A percentile compares a stretch with the other conserved stretches of the same genome.
phyloP scores from a whole-genome alignment of 2,329 filamentous ascomycete genomes.

The Ophiostoma angusticollis region DNA sequence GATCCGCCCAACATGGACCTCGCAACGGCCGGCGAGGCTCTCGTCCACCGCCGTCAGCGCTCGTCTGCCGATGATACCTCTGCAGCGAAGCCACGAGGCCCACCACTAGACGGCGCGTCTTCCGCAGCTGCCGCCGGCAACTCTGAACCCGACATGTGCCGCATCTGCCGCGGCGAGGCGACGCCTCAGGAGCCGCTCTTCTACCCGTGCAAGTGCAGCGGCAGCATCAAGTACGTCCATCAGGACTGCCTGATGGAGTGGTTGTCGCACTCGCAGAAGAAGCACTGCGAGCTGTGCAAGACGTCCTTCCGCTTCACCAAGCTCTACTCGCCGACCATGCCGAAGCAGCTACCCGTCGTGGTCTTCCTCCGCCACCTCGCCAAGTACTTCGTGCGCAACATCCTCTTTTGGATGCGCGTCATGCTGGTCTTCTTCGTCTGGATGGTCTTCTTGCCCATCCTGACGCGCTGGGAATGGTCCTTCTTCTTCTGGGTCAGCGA shows the following conservation, averaged over 20 bases:
- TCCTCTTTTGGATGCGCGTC: constrained; percentile 67
- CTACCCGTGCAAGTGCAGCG: constrained; percentile 97
- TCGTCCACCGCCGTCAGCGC: neutral
- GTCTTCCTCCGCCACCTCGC: constrained; percentile 71
- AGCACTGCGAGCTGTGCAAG: constrained; percentile 98
- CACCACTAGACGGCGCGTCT: neutral
- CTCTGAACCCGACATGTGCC: constrained; percentile 66
- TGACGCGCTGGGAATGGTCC: constrained; percentile 85
- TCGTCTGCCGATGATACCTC: neutral
- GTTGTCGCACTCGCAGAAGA: constrained; percentile 97
- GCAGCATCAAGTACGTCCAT: constrained; percentile 96
- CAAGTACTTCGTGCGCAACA: constrained; percentile 56
- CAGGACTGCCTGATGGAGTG: constrained; percentile 98
- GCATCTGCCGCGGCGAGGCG: constrained; percentile 88
- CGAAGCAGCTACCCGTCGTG: constrained; percentile 61
- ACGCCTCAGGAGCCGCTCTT: constrained; percentile 76
- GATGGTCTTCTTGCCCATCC: constrained; percentile 77
- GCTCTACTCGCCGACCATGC: constrained; percentile 91
- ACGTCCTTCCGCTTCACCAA: constrained; percentile 97
- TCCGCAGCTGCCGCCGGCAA: neutral
- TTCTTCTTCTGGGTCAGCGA: constrained; percentile 92
- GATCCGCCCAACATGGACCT: neutral
- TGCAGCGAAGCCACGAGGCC: neutral
- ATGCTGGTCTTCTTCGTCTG: constrained; percentile 73
- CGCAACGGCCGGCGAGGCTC: neutral